phyloP scores from a whole-genome alignment of 352 stramenopile species.

The Pythium volutum region DNA sequence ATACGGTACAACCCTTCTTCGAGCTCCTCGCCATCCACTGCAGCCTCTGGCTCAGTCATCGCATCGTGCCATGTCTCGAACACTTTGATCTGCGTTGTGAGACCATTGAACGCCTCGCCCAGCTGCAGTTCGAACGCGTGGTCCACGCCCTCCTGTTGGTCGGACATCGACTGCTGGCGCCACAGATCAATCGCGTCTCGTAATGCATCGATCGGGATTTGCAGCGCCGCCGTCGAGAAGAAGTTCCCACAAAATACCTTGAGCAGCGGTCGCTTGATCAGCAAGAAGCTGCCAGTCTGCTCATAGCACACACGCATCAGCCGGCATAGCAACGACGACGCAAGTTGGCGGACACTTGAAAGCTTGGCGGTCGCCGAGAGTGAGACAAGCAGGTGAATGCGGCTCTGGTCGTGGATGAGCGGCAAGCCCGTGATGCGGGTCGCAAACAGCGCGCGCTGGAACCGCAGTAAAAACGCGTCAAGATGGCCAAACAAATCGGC shows the following conservation, averaged over 20 bases:
- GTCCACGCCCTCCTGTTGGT: slow-evolving; percentile 1
- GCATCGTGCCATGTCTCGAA: slow-evolving; percentile 54
- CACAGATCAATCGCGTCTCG: slow-evolving; percentile 56
- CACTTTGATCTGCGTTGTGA: slow-evolving; percentile 52
- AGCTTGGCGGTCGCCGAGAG: slow-evolving; percentile 45
- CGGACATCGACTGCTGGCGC: slow-evolving; percentile 30
- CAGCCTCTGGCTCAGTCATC: slow-evolving; percentile 21
- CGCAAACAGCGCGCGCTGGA: slow-evolving; percentile 54
- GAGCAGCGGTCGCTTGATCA: slow-evolving; percentile 45
- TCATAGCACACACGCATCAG: slow-evolving; percentile 53
- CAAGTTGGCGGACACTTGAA: slow-evolving; percentile 29
- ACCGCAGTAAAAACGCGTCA: slow-evolving; percentile 42
- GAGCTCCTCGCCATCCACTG: slow-evolving; percentile 51
- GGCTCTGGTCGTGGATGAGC: slow-evolving; percentile 48
- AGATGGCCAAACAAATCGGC: slow-evolving; percentile 51
- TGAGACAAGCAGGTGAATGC: slow-evolving; percentile 41
- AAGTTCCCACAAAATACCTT: slow-evolving; percentile 46
- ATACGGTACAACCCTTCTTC: slow-evolving; percentile 56
- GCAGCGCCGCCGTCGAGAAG: slow-evolving; percentile 29
- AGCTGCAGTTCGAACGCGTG: slow-evolving; percentile 44
- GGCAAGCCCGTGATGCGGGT: slow-evolving; percentile 42
- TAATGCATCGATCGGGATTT: slow-evolving; percentile 34
- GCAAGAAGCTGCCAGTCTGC: slow-evolving; percentile 59
- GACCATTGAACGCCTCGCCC: slow-evolving; percentile 41
- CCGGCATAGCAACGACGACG: slow-evolving; percentile 41